Conservation (phyloP, 331 rosid genomes). For the Dryas integrifolia region DNA sequence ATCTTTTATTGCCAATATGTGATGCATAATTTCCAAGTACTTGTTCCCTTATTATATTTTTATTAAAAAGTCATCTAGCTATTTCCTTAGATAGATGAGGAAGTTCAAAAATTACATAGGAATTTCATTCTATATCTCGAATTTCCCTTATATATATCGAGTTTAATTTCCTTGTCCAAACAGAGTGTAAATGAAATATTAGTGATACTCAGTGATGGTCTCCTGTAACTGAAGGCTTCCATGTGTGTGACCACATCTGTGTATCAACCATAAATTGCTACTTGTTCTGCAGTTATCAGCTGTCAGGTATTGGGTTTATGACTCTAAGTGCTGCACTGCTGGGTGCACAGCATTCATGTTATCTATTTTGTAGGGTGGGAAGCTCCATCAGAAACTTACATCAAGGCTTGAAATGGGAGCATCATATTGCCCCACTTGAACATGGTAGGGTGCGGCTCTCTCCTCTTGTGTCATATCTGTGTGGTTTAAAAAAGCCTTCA, state of each 20-base stretch:
- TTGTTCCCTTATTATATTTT: too few relatives aligned
- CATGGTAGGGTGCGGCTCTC: constrained; percentile 17
- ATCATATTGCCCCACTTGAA: constrained; percentile 12
- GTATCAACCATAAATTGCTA: not conserved
- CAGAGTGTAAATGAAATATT: too few relatives aligned
- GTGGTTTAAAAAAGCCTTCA: not conserved
- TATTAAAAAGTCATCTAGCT: too few relatives aligned
- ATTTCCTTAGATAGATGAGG: too few relatives aligned
- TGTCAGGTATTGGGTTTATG: not conserved
- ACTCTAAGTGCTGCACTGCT: not conserved
- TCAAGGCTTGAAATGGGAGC: not conserved
- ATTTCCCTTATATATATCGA: too few relatives aligned
- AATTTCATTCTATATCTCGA: too few relatives aligned
- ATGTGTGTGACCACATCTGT: not conserved
- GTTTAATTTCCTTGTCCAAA: too few relatives aligned
- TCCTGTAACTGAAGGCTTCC: not conserved
- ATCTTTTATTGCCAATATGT: too few relatives aligned
- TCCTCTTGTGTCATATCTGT: not conserved
- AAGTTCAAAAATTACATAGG: too few relatives aligned
- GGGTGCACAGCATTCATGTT: not conserved
- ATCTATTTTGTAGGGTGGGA: constrained; percentile 15
- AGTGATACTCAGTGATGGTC: not conserved
- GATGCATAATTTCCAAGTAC: too few relatives aligned
- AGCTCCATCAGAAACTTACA: constrained; percentile 23
- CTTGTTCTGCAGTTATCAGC: not conserved